Percentiles rank a stretch among this genome's conserved stretches.
Conservation (phyloP, 148 eudicot species). For the Pouteria glomerata region DNA sequence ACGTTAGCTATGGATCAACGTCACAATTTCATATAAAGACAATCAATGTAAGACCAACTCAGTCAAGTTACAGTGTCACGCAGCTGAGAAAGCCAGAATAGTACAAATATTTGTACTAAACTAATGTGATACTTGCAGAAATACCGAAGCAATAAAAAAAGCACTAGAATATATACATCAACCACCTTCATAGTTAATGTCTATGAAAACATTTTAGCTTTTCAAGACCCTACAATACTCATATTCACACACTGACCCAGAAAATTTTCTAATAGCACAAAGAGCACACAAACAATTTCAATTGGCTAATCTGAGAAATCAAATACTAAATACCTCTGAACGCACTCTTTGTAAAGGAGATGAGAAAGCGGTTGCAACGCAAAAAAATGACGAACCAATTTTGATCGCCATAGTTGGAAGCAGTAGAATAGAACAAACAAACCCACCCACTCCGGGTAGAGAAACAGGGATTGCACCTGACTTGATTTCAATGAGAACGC, state of each 20-base stretch:
- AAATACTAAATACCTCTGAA: constrained; percentile 13
- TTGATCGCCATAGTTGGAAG: constrained; percentile 20
- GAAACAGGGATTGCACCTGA: neutral
- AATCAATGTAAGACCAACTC: no score
- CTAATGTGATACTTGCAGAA: no score
- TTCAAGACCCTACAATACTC: constrained; percentile 1
- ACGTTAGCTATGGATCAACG: no score
- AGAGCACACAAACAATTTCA: neutral
- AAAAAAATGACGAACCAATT: constrained; percentile 19
- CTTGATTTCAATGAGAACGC: constrained; percentile 15
- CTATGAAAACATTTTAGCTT: neutral
- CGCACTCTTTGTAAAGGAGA: constrained; percentile 17
- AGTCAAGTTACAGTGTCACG: no score
- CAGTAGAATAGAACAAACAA: neutral
- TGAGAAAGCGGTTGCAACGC: constrained; percentile 19
- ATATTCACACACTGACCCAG: neutral
- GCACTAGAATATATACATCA: neutral
- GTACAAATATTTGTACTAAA: no score
- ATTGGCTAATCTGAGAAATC: no score
- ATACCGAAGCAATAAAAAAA: neutral
- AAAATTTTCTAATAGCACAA: neutral
- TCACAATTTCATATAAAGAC: no score
- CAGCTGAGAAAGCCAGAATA: no score
- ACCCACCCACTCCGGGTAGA: neutral
- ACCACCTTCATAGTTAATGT: neutral